Evolutionary conservation across 2,329 filamentous ascomycete species (phyloP), one percentile per base, ranked within the genome.

Genomic region (Raffaelea deltoideospora): DNA sequence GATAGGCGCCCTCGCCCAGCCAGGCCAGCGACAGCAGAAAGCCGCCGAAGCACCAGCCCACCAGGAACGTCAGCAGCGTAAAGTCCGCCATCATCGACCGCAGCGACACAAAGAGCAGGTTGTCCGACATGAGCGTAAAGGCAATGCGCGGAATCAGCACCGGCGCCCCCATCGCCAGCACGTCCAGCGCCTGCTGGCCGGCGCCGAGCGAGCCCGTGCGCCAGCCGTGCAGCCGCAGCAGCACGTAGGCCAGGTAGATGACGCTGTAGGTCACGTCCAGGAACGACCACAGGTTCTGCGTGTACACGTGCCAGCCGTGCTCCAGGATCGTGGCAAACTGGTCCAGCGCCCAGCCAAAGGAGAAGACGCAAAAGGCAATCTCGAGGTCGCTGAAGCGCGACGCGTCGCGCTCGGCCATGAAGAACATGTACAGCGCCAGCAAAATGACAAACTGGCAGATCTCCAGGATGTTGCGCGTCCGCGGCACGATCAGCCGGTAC

Each of bases 41-140:
- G 4, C 84, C 84, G 31, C 74, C 72, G 51, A 90, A 90, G 51
- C 82, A 88, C 84, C 84, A 92, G 3, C 71, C 71, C 6, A 82
- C 79, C 23, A 92, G 61, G 3, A 76, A 61, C 0, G 80, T 86
- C 3, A 90, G 63, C 33, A 84, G 64, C n/a, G 79, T 75, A 49
- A 92, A 92, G 50, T 92, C 79, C 7, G 74, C 74, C 71, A 92
- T 82, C 82, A 90, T 90, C 8, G 81, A 80, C 34, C 83, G 66
- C 3, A 92, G 61, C 0, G 80, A 82, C 38, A 92, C 67, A 50
- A 92, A 87, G 2, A 90, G 72, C 55, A 92, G 70, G 48, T 90
- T 90, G 49, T 88, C 81, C 0, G 82, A 83, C 52, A 90, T 71
- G 33, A 88, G 52, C 45, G 84, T 88, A 56, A 92, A 90, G 4